Conservation (phyloP, 106 monocot species). For the Triglochin maritima region DNA sequence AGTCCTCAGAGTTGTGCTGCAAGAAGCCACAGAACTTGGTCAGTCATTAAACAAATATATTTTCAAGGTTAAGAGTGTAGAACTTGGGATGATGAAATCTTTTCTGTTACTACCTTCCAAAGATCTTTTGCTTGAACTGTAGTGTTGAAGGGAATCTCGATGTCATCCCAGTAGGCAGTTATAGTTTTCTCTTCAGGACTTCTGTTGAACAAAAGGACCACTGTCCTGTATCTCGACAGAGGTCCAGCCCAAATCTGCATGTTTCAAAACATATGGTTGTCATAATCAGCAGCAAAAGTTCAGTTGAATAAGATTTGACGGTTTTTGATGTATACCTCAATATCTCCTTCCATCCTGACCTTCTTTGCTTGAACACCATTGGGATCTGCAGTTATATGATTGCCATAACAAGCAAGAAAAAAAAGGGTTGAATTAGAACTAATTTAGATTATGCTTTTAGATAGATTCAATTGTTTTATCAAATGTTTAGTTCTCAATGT, state of each 20-base stretch:
- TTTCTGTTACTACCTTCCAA: slow-evolving; percentile 9
- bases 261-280: background rate
- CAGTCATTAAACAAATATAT: background rate
- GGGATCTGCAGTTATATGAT: slow-evolving; percentile 31
- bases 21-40: background rate
- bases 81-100: background rate
- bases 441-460: background rate
- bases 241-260: slow-evolving; percentile 67
- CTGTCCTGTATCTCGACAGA: slow-evolving; percentile 39
- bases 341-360: slow-evolving; percentile 54
- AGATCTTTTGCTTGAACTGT: slow-evolving; percentile 46
- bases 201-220: slow-evolving; percentile 48
- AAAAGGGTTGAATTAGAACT: background rate
- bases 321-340: slow-evolving; percentile 25
- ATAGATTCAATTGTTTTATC: background rate
- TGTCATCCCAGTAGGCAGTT: slow-evolving; percentile 54
- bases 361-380: slow-evolving; percentile 71
- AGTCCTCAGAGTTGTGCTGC: slow-evolving; percentile 15
- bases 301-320: too few relatives aligned
- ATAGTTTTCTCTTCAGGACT: slow-evolving; percentile 2
- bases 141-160: slow-evolving; percentile 34
- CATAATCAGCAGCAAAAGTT: too few relatives aligned
- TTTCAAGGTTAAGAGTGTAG: background rate
- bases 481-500: background rate
- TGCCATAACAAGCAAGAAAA: background rate